phyloP scores from a whole-genome alignment of 2,329 filamentous ascomycete species.

The Madurella fahalii region DNA sequence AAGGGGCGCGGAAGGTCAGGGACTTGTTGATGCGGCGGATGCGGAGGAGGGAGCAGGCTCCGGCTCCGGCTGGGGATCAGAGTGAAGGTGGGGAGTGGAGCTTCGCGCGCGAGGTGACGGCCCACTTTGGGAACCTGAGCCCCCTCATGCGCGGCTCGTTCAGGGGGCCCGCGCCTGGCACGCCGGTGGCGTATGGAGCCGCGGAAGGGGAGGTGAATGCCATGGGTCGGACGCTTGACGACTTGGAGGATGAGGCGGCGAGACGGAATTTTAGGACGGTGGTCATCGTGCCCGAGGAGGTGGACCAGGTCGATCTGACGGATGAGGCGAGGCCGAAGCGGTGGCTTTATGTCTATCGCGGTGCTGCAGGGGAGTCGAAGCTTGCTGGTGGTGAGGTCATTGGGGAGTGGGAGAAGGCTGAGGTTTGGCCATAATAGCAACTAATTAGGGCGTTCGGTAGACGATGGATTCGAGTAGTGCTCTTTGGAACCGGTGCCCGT shows the following conservation, averaged over 20 bases:
- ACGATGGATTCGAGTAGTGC: neutral
- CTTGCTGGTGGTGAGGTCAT: slow-evolving; percentile 35
- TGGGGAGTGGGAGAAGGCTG: slow-evolving; percentile 60
- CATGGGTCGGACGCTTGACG: slow-evolving; percentile 58
- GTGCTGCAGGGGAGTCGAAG: slow-evolving; percentile 32
- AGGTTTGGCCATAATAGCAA: slow-evolving; percentile 65
- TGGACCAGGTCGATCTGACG: slow-evolving; percentile 70
- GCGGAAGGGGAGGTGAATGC: slow-evolving; percentile 35
- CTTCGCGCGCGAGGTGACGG: slow-evolving; percentile 75
- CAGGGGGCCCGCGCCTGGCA: slow-evolving; percentile 66
- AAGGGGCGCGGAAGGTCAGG: slow-evolving; percentile 50
- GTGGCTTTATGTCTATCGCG: slow-evolving; percentile 62
- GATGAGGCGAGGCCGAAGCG: slow-evolving; percentile 60
- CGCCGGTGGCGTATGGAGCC: slow-evolving; percentile 50
- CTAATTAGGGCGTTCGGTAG: neutral
- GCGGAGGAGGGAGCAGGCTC: slow-evolving; percentile 39
- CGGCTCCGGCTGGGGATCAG: neutral
- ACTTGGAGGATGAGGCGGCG: slow-evolving; percentile 66
- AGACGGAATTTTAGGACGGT: slow-evolving; percentile 76
- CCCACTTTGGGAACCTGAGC: slow-evolving; percentile 83
- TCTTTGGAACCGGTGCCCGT: too few relatives aligned
- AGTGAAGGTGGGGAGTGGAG: slow-evolving; percentile 56
- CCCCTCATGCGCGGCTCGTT: slow-evolving; percentile 76
- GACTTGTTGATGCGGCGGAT: slow-evolving; percentile 59
- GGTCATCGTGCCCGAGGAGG: slow-evolving; percentile 73